Conservation (phyloP, 208 protist species). For the Trichomonas tenax region DNA sequence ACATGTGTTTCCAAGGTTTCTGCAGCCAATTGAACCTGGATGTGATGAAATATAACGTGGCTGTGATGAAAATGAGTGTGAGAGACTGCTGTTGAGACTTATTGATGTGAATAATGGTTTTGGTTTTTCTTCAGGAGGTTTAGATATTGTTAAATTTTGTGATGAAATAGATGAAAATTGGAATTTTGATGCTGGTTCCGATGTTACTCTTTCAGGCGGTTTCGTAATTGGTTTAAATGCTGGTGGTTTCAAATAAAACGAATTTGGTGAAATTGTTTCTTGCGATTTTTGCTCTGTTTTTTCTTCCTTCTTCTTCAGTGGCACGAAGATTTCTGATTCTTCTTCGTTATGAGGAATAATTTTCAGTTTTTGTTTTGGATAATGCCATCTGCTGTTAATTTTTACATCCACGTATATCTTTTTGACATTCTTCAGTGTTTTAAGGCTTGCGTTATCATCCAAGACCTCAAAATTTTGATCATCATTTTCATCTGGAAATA, state of each 20-base stretch:
- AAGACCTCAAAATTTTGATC: background rate
- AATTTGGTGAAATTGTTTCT: background rate
- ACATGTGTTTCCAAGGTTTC: conserved; percentile 88
- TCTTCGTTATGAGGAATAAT: too few species aligned
- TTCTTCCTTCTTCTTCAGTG: too few species aligned
- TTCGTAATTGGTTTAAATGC: background rate
- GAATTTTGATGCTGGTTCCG: background rate
- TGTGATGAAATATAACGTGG: background rate
- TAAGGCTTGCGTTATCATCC: background rate
- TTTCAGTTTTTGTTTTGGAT: background rate
- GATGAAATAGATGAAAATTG: background rate
- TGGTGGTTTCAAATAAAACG: background rate
- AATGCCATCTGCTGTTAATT: background rate
- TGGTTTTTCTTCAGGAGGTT: background rate
- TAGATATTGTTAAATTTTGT: background rate
- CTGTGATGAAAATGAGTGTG: background rate
- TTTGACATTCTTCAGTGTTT: background rate
- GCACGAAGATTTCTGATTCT: too few species aligned
- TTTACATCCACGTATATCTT: background rate
- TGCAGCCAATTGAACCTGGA: conserved; percentile 48
- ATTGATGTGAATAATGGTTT: background rate
- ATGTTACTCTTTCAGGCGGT: background rate
- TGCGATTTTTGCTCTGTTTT: too few species aligned
- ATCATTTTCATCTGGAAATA: background rate
- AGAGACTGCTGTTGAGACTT: too few species aligned